phyloP scores from a whole-genome alignment of 768 basidiomycete species.

The Boletus subparvulus region DNA sequence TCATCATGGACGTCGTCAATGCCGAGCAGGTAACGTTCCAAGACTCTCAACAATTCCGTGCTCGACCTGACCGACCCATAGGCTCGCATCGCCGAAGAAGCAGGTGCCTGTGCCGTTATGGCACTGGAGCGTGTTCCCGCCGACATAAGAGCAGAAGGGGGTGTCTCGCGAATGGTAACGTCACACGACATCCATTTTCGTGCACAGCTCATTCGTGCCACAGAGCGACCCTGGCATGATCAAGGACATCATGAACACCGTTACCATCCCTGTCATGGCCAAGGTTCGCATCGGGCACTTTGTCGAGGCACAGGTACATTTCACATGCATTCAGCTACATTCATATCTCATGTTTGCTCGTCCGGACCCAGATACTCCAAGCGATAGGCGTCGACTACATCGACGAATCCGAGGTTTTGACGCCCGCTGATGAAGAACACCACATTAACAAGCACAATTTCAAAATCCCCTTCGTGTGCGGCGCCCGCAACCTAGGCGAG shows the following conservation, averaged over 20 bases:
- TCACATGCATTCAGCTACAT: no score
- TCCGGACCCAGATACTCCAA: slow-evolving; percentile 73
- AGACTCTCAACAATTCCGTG: background rate
- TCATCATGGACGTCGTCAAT: slow-evolving; percentile 95
- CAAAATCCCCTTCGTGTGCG: slow-evolving; percentile 96
- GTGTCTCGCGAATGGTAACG: slow-evolving; percentile 93
- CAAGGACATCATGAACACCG: slow-evolving; percentile 91
- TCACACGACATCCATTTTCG: background rate
- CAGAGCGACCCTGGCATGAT: slow-evolving; percentile 96
- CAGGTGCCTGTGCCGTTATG: slow-evolving; percentile 98
- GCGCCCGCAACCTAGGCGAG: slow-evolving; percentile 92
- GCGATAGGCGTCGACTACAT: slow-evolving; percentile 95
- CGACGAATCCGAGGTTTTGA: slow-evolving; percentile 92
- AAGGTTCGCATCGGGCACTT: slow-evolving; percentile 97
- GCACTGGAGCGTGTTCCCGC: slow-evolving; percentile 93
- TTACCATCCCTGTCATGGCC: slow-evolving; percentile 97
- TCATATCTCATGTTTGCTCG: background rate
- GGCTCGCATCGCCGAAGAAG: slow-evolving; percentile 96
- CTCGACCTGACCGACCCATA: slow-evolving; percentile 29
- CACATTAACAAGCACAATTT: slow-evolving; percentile 97
- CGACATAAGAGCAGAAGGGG: slow-evolving; percentile 88
- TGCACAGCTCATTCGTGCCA: background rate
- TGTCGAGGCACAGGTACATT: slow-evolving; percentile 85
- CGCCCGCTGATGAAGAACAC: slow-evolving; percentile 93
- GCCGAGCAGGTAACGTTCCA: slow-evolving; percentile 51